Percentiles rank a stretch among this genome's conserved stretches.
Conservation (phyloP, 2,329 filamentous ascomycete species). For the Hypoxylon sp. region DNA sequence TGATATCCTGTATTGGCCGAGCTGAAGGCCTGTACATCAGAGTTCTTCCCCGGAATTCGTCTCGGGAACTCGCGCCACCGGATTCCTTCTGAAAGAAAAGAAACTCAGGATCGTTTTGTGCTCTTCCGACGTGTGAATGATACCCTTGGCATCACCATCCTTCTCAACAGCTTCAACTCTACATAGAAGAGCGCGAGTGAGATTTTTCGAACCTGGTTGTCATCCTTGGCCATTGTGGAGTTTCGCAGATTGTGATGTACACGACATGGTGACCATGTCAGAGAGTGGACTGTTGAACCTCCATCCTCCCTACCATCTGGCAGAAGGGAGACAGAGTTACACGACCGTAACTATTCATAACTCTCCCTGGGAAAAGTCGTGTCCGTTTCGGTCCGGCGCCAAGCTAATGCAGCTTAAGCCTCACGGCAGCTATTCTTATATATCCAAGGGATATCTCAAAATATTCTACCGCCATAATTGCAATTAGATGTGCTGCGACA, state of each 20-base stretch:
- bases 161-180: neutral
- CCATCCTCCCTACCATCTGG: neutral
- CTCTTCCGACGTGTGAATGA: neutral
- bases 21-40: neutral
- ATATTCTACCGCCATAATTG: neutral
- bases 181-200: too few relatives aligned
- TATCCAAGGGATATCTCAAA: conserved; percentile 5
- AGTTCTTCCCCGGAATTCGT: neutral
- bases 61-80: conserved; percentile 16
- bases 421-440: conserved; percentile 1
- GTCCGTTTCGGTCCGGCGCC: neutral
- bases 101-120: conserved; percentile 11
- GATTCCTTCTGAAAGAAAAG: conserved; percentile 15
- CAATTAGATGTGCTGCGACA: neutral
- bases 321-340: neutral
- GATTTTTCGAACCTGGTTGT: too few relatives aligned
- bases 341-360: conserved; percentile 7
- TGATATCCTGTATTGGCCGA: conserved; percentile 2
- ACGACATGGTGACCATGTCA: neutral
- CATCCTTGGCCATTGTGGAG: neutral
- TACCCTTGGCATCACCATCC: neutral
- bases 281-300: neutral
- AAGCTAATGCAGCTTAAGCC: conserved; percentile 17
- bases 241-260: conserved; percentile 1
- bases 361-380: neutral